A percentile compares a stretch with the other conserved stretches of the same genome.
phyloP scores from a whole-genome alignment of 2,329 filamentous ascomycete genomes.

The Mollisiaceae sp. region DNA sequence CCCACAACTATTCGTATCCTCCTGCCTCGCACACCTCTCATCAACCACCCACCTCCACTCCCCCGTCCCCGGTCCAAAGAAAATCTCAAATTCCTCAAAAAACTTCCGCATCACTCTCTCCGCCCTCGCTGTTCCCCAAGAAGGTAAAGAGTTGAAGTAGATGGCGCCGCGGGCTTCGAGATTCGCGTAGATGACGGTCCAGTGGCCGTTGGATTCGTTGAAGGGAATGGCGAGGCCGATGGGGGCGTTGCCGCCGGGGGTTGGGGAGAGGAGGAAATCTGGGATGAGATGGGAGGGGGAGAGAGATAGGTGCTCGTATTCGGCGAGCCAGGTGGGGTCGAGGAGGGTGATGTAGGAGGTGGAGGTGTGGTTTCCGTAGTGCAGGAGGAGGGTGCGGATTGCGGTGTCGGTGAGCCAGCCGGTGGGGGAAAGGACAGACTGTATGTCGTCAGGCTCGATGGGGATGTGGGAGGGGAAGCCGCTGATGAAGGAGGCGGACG shows the following conservation, averaged over 20 bases:
- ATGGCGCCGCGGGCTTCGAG: not conserved
- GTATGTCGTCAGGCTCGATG: not conserved
- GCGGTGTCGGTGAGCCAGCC: constrained; percentile 4
- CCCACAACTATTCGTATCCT: not conserved
- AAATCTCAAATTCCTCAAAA: not conserved
- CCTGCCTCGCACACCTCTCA: not conserved
- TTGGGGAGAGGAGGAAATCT: not conserved
- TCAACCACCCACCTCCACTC: not conserved
- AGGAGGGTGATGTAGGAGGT: not conserved
- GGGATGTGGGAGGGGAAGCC: not conserved
- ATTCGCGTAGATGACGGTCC: not conserved
- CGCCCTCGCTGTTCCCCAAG: not conserved
- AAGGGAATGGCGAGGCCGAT: not conserved
- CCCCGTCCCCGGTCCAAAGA: not conserved
- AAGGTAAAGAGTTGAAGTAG: not conserved
- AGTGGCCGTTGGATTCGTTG: not conserved
- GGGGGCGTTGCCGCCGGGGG: not conserved
- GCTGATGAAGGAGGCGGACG: not conserved
- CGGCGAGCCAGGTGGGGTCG: not conserved
- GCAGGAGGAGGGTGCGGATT: not conserved
- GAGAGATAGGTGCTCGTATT: not conserved
- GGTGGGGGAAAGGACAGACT: not conserved
- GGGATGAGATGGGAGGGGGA: not conserved
- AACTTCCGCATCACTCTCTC: not conserved
- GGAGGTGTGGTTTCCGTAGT: constrained; percentile 3